These are phyloP conservation scores for Verticillium dahliae DNA, from an alignment of 2,329 filamentous ascomycete species.

Conservation along the genomic window DNA sequence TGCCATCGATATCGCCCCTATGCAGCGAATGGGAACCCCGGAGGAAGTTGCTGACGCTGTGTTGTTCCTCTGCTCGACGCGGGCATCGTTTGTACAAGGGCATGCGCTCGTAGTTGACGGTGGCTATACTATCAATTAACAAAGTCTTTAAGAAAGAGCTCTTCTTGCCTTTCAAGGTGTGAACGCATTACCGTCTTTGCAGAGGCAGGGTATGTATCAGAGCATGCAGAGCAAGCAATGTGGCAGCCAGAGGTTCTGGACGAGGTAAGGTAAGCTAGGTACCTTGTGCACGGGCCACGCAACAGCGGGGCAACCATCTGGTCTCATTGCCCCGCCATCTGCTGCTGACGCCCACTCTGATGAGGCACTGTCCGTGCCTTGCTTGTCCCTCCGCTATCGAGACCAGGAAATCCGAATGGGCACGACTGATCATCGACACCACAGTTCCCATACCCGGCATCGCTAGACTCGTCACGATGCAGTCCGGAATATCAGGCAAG, in stretches of 20 bases:
- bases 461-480: conserved; percentile 41
- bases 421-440: neutral
- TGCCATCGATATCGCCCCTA: conserved; percentile 38
- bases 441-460: neutral
- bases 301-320: neutral
- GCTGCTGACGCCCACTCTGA: neutral
- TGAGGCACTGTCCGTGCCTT: neutral
- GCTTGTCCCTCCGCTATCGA: neutral
- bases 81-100: conserved; percentile 45
- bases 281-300: neutral
- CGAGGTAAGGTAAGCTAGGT: too few relatives aligned
- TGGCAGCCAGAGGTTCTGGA: too few relatives aligned
- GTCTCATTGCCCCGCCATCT: neutral
- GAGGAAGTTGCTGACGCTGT: conserved; percentile 43
- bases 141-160: neutral
- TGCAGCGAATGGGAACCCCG: conserved; percentile 42
- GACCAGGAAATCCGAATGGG: conserved; percentile 15
- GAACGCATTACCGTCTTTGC: neutral
- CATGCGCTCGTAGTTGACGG: conserved; percentile 46
- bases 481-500: conserved; percentile 71
- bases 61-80: conserved; percentile 39
- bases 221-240: too few relatives aligned
- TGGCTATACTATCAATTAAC: conserved; percentile 41
- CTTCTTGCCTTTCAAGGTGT: neutral
- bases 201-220: neutral